phyloP scores from a whole-genome alignment of 177 flowering plant genomes.

The Vitis hybrid region DNA sequence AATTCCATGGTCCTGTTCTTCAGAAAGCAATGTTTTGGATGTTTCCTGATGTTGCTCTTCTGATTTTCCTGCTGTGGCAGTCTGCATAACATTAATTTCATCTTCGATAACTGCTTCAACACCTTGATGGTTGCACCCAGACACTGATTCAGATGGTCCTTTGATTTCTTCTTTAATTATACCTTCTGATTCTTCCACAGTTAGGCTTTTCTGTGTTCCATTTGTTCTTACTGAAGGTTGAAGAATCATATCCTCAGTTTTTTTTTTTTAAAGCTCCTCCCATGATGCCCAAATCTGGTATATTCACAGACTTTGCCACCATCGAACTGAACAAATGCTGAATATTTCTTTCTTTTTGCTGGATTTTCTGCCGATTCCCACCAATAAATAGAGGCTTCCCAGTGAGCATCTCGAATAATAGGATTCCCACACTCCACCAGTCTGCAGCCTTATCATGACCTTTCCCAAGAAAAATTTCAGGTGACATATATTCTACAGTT shows the following conservation, averaged over 20 bases:
- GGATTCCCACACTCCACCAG: constrained; percentile 98
- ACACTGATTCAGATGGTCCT: too few relatives aligned
- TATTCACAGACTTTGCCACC: constrained; percentile 73
- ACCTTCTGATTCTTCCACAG: too few relatives aligned
- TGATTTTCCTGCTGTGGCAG: too few relatives aligned
- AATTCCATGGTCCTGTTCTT: too few relatives aligned
- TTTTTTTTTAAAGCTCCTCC: constrained; percentile 21
- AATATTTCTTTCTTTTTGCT: constrained; percentile 45
- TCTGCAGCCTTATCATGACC: constrained; percentile 96
- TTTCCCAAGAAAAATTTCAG: constrained; percentile 87
- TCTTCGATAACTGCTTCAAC: too few relatives aligned
- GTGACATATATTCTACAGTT: constrained; percentile 90
- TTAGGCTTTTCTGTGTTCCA: too few relatives aligned
- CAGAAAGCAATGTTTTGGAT: too few relatives aligned
- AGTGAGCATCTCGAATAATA: constrained; percentile 89
- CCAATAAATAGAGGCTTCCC: constrained; percentile 88
- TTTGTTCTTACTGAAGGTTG: too few relatives aligned
- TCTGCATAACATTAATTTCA: too few relatives aligned
- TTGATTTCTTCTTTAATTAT: too few relatives aligned
- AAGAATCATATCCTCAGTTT: constrained; percentile 17
- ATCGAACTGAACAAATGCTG: constrained; percentile 74
- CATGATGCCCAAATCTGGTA: constrained; percentile 35
- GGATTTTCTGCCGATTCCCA: constrained; percentile 70
- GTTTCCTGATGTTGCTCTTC: too few relatives aligned
- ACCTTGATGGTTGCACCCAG: too few relatives aligned